Evolutionary conservation across 108 stramenopile species (phyloP), one percentile per base, ranked within the genome.

Genomic region (Skeletonema potamos): DNA sequence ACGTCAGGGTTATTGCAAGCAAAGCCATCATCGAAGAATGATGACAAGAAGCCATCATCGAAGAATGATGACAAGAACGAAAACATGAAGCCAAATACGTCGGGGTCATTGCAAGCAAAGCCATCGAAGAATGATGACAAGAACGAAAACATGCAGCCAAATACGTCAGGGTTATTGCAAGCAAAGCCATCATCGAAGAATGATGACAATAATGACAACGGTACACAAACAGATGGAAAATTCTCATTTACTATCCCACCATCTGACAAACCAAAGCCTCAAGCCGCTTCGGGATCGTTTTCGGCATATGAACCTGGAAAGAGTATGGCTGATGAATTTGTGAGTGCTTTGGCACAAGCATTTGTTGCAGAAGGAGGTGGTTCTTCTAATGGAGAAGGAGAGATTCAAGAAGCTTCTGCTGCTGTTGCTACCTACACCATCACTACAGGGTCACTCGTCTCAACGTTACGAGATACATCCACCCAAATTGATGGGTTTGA

Each of bases 401-500:
- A 29, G 7, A 55, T 34, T 13, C 18, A 56, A 26, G 55, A 37
- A 34, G 18, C 62, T 4, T 15, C 9, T 29, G 39, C 15, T 13
- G 62, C 9, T 29, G 39, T 6, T 13, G 62, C 29, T 4, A 27
- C 28, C 18, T 55, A 43, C 57, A 51, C 70, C n/a, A 59, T 62
- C 34, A 17, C 36, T n/a, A 11, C 44, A 20, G 30, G 51, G n/a
- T 24, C 57, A 12, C 34, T 65, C 39, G 72, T 64, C 27, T 20
- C 63, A n/a, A 57, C 72, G 1, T 13, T 63, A 37, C 13, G 9
- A n/a, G 37, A 41, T 63, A 12, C 39, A 2, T 41, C 36, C 0
- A 46, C 46, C 27, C 75, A 62, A 28, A 29, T 68, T 13, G 75
- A 76, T 55, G 58, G 62, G 2, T 76, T 76, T 48, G 67, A 76